Conservation (phyloP, 2,329 filamentous ascomycete genomes). For the Paecilomyces variotii region DNA sequence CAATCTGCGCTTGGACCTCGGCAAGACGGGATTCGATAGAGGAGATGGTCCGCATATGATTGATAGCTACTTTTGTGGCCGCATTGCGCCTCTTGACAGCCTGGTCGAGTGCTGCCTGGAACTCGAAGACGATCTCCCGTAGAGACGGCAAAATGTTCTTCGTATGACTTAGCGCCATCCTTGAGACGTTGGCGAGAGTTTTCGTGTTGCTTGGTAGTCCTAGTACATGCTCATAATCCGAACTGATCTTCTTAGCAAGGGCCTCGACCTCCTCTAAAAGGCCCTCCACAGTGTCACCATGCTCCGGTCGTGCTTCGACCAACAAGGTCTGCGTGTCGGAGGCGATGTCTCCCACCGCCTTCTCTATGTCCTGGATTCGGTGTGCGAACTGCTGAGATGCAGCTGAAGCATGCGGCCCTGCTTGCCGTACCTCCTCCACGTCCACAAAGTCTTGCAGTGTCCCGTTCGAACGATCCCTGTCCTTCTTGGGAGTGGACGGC, state of each 20-base stretch:
- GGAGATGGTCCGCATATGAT: constrained; percentile 75
- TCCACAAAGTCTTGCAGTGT: constrained; percentile 72
- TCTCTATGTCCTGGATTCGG: constrained; percentile 55
- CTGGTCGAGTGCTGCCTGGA: constrained; percentile 41
- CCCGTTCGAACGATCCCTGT: constrained; percentile 40
- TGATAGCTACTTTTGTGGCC: constrained; percentile 57
- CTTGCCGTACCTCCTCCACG: constrained; percentile 61
- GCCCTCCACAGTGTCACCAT: constrained; percentile 56
- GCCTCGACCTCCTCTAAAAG: constrained; percentile 79
- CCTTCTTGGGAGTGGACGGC: constrained; percentile 32
- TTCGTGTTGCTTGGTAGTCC: constrained; percentile 61
- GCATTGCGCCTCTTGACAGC: constrained; percentile 59
- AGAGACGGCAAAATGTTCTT: constrained; percentile 56
- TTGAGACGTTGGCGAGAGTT: constrained; percentile 52
- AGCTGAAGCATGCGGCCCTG: constrained; percentile 56
- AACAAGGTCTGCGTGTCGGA: constrained; percentile 40
- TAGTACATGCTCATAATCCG: constrained; percentile 72
- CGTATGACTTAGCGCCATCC: constrained; percentile 57
- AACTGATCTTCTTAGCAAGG: constrained; percentile 75
- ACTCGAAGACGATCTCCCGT: constrained; percentile 48
- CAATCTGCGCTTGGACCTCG: constrained; percentile 63
- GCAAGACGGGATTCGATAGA: constrained; percentile 68
- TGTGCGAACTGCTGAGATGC: constrained; percentile 53
- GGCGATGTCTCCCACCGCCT: constrained; percentile 52
- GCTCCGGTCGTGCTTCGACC: constrained; percentile 41